Conservation (phyloP, 441 rosid genomes). For the Populus hybrid region DNA sequence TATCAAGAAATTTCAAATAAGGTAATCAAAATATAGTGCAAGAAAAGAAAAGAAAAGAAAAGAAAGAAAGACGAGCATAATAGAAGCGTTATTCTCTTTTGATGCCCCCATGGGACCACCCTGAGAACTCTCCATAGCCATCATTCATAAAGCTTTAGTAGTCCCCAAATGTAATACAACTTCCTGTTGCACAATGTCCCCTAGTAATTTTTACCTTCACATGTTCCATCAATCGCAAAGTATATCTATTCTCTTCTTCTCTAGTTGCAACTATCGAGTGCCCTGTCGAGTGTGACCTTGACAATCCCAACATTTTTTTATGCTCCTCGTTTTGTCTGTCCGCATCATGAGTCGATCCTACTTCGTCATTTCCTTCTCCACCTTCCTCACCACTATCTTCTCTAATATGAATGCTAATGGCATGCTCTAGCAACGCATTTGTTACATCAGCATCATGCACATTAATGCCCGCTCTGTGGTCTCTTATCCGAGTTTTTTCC, state of each 20-base stretch:
- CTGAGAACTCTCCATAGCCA: too few species aligned
- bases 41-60: not conserved
- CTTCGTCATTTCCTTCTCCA: not conserved
- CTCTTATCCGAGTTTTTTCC: constrained; percentile 29
- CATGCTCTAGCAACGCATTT: constrained; percentile 18
- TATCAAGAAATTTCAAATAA: too few species aligned
- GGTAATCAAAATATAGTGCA: not conserved
- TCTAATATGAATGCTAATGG: constrained; percentile 42
- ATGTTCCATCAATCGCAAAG: too few species aligned
- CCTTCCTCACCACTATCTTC: constrained; percentile 21
- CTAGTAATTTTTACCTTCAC: too few species aligned
- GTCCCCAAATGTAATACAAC: too few species aligned
- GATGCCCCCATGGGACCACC: too few species aligned
- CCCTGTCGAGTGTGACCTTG: constrained; percentile 71
- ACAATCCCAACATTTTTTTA: constrained; percentile 29
- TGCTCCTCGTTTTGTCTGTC: constrained; percentile 12
- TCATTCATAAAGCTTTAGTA: too few species aligned
- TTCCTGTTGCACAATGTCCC: too few species aligned
- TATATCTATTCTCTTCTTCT: constrained; percentile 44
- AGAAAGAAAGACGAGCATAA: not conserved
- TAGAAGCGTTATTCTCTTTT: constrained; percentile 18
- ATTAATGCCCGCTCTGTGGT: too few species aligned
- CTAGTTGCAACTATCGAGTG: constrained; percentile 44
- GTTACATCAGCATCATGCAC: constrained; percentile 16
- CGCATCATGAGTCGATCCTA: not conserved